Evolutionary conservation across 2,329 filamentous ascomycete species (phyloP), one percentile per base, ranked within the genome.

Genomic region (Pseudogymnoascus sp.): DNA sequence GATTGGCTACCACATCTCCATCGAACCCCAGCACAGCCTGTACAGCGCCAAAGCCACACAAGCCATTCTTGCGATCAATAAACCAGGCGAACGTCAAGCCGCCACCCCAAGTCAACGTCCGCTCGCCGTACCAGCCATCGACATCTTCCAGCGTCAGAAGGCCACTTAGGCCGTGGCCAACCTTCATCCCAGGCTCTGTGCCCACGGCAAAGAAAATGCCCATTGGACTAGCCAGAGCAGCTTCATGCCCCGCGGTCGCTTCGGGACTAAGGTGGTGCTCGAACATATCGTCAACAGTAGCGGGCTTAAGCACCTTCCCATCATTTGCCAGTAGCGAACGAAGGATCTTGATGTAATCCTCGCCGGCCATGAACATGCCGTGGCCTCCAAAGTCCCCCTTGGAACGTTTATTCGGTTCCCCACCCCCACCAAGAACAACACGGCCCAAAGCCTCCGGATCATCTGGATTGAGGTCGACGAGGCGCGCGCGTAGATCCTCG

Each of bases 311-410:
- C 0, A 83, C 65, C 39, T 74, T 77, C 9, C 75, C 77, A 60
- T 83, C 80, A 59, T 82, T 76, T 4, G 72, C 70, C 0, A 83
- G 72, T 1, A 84, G 67, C 4, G 78, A 80, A 4, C 69, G 72
- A 4, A 80, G 66, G 4, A 83, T 67, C 37, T 72, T 72, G 59
- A 77, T 62, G 61, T 77, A 82, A 18, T 78, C 74, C 0, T 64
- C 58, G 8, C 76, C 70, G 1, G 71, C 69, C 3, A 70, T 71
- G 58, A 68, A 74, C 15, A 73, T 63, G 5, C 74, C 74, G 61
- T 74, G 70, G 0, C 75, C 74, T 39, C 74, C 74, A 42, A 70
- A 66, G 5, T 70, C 29, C 10, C 36, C 42, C 3, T 55, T 31
- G 6, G 63, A 55, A 7, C 4, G 27, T 8, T 55, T 55, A 33